phyloP scores from a whole-genome alignment of 257 asterid genomes.

The Petunia axillaris region DNA sequence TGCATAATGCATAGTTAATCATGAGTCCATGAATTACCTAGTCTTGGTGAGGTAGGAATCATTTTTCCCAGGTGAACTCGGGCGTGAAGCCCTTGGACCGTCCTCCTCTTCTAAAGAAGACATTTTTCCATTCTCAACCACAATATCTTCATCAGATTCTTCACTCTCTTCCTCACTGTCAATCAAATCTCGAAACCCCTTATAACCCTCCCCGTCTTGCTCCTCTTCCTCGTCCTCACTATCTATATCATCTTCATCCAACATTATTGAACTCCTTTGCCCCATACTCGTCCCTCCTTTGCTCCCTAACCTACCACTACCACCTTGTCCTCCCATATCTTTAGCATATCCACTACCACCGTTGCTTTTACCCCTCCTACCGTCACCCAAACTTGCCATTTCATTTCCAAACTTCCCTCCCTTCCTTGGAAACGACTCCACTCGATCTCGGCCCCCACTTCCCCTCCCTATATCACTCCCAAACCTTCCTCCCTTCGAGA shows the following conservation, averaged over 20 bases:
- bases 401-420: constrained; percentile 47
- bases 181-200: constrained; percentile 58
- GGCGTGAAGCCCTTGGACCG: constrained; percentile 26
- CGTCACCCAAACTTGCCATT: constrained; percentile 29
- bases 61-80: constrained; percentile 43
- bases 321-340: constrained; percentile 42
- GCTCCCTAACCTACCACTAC: constrained; percentile 36
- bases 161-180: constrained; percentile 65
- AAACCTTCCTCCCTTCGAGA: constrained; percentile 24
- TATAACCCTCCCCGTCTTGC: constrained; percentile 46
- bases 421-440: constrained; percentile 32
- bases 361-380: constrained; percentile 34
- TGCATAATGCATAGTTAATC: background rate
- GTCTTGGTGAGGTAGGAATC: constrained; percentile 88
- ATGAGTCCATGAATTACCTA: constrained; percentile 48
- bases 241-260: constrained; percentile 55
- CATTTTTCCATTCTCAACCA: constrained; percentile 37
- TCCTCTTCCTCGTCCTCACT: constrained; percentile 38
- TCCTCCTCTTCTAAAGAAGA: constrained; percentile 19
- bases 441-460: constrained; percentile 37
- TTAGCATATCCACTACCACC: constrained; percentile 32
- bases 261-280: constrained; percentile 38
- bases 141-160: constrained; percentile 42
- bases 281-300: constrained; percentile 40
- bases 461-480: constrained; percentile 42